These are phyloP conservation scores for Apiotrichum veenhuisii DNA, from an alignment of 1,284 basidiomycete species.

Conservation along the genomic window DNA sequence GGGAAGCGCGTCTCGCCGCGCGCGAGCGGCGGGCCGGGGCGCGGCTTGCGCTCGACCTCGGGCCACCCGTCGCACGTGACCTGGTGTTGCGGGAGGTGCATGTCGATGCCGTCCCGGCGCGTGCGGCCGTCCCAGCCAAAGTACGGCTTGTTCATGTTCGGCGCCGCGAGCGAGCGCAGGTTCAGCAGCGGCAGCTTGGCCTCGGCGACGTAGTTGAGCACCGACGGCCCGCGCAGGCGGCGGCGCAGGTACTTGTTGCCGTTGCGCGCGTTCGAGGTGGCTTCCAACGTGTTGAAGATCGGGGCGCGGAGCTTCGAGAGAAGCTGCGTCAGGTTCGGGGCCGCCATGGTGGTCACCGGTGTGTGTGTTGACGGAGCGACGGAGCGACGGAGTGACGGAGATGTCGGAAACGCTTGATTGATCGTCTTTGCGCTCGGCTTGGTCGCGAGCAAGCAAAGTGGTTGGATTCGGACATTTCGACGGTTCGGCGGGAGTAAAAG, in stretches of 20 bases:
- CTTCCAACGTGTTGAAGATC: constrained; percentile 80
- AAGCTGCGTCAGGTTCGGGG: constrained; percentile 23
- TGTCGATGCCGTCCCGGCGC: constrained; percentile 19
- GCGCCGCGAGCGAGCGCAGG: no score
- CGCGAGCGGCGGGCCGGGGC: constrained; percentile 18
- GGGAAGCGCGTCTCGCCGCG: not conserved
- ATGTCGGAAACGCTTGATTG: not conserved
- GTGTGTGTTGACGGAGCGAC: no score
- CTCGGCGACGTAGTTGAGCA: constrained; percentile 64
- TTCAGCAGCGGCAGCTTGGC: constrained; percentile 15
- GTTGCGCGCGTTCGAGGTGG: constrained; percentile 69
- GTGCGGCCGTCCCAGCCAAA: constrained; percentile 27
- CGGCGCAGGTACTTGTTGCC: constrained; percentile 78
- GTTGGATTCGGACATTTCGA: not conserved
- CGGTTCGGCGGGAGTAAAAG: not conserved
- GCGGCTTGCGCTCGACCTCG: constrained; percentile 27
- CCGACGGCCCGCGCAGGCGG: constrained; percentile 69
- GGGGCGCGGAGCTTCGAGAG: constrained; percentile 40
- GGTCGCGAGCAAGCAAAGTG: not conserved
- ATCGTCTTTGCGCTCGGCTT: no score
- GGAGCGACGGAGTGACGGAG: not conserved
- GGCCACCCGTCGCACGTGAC: constrained; percentile 23
- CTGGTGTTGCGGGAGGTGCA: constrained; percentile 16
- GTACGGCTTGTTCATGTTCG: constrained; percentile 31
- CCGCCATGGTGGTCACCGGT: constrained; percentile 9